These are phyloP conservation scores for Pseudofabraea citricarpa DNA, from an alignment of 2,329 filamentous ascomycete species.

Conservation along the genomic window DNA sequence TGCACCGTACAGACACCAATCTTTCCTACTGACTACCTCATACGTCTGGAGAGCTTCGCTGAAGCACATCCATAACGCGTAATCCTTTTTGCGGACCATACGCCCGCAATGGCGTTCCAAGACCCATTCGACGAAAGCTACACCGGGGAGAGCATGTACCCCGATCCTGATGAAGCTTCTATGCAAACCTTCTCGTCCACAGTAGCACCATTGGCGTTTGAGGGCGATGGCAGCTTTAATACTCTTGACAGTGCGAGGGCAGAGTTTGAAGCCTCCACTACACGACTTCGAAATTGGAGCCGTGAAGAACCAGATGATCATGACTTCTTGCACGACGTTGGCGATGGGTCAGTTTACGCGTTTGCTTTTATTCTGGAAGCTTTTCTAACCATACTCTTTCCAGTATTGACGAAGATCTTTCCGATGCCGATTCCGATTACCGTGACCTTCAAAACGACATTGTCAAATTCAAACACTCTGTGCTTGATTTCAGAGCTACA, in stretches of 20 bases:
- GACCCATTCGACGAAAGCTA: too few species aligned
- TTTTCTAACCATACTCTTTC: neutral
- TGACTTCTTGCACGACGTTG: slow-evolving; percentile 5
- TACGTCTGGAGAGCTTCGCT: too few species aligned
- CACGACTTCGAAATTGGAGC: slow-evolving; percentile 4
- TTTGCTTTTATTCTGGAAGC: neutral
- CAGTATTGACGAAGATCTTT: slow-evolving; percentile 11
- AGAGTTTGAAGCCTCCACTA: slow-evolving; percentile 6
- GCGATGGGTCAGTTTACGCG: slow-evolving; percentile 1
- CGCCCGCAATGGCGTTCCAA: too few species aligned
- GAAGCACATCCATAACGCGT: too few species aligned
- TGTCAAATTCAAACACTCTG: slow-evolving; percentile 29
- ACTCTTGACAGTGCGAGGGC: neutral
- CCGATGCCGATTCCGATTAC: slow-evolving; percentile 37
- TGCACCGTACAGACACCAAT: too few species aligned
- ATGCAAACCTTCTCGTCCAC: slow-evolving; percentile 2
- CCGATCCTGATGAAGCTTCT: slow-evolving; percentile 11
- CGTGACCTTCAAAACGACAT: slow-evolving; percentile 35
- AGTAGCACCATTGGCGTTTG: neutral
- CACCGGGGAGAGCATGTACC: too few species aligned
- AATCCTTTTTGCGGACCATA: too few species aligned
- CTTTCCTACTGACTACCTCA: too few species aligned
- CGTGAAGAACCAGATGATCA: slow-evolving; percentile 4
- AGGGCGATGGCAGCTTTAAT: neutral
- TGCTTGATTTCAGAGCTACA: slow-evolving; percentile 14